Evolutionary conservation across 2,329 filamentous ascomycete genomes (phyloP).

Genomic region (Aquanectria penicillioides): DNA sequence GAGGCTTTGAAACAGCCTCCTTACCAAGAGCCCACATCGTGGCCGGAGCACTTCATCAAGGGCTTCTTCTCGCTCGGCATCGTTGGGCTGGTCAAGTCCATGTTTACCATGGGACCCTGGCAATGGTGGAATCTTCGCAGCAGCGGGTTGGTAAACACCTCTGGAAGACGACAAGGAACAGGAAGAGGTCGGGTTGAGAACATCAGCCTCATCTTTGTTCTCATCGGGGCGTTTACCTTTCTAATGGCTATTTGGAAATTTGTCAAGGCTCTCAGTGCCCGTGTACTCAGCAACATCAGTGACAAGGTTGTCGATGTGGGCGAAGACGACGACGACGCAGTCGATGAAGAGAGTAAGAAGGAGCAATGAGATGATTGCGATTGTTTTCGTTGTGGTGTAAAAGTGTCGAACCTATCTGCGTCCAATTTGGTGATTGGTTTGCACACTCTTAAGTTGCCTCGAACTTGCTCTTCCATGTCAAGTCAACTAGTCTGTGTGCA

Average conservation of each 20-base stretch:
- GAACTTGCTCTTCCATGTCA: conserved; percentile 77
- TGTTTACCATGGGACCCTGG: conserved; percentile 79
- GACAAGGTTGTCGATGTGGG: conserved; percentile 87
- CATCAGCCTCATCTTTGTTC: conserved; percentile 81
- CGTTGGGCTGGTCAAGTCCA: conserved; percentile 83
- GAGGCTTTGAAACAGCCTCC: conserved; percentile 48
- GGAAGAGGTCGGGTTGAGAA: conserved; percentile 82
- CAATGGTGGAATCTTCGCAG: conserved; percentile 80
- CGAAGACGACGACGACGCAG: conserved; percentile 61
- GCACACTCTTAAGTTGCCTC: conserved; percentile 99
- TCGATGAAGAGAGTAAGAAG: conserved; percentile 44
- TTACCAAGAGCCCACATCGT: conserved; percentile 67
- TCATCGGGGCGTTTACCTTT: conserved; percentile 84
- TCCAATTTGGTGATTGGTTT: conserved; percentile 48
- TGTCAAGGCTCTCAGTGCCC: conserved; percentile 77
- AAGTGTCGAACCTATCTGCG: not conserved
- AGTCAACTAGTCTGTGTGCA: conserved; percentile 98
- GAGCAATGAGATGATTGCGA: conserved; percentile 42
- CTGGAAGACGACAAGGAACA: conserved; percentile 65
- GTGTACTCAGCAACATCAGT: conserved; percentile 79
- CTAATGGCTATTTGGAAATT: conserved; percentile 86
- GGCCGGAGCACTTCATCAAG: conserved; percentile 87
- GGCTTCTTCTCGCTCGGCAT: conserved; percentile 91
- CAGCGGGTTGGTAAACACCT: conserved; percentile 63
- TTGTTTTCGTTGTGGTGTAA: conserved; percentile 1